Evolutionary conservation across 345 rosid genomes (phyloP).

Genomic region (Lepidium aucheri): DNA sequence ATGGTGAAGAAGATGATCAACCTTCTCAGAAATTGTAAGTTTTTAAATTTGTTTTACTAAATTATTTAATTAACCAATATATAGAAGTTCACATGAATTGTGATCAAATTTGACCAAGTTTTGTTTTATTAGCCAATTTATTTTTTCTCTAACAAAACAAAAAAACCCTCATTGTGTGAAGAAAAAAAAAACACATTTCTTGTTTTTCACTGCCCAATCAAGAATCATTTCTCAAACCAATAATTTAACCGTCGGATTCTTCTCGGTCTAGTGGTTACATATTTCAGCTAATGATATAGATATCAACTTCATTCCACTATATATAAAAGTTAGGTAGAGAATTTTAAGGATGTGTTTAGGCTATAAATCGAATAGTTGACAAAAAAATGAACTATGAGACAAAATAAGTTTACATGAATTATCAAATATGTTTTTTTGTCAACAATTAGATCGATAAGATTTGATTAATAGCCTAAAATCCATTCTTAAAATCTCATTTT

Average conservation of each 20-base stretch:
- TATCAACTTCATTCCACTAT: too few relatives aligned
- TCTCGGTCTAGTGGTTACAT: too few relatives aligned
- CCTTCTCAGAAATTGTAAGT: slow-evolving; percentile 48
- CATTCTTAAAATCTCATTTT: too few relatives aligned
- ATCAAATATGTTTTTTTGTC: too few relatives aligned
- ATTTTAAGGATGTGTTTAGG: background rate
- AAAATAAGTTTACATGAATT: background rate
- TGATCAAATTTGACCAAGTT: background rate
- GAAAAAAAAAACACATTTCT: background rate
- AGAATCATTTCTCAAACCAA: too few relatives aligned
- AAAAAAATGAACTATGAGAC: too few relatives aligned
- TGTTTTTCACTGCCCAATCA: background rate
- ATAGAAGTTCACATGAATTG: background rate
- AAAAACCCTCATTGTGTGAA: background rate
- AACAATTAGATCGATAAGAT: too few relatives aligned
- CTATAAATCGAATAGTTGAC: too few relatives aligned
- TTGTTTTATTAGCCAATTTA: background rate
- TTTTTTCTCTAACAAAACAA: background rate
- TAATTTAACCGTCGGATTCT: too few relatives aligned
- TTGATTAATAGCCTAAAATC: too few relatives aligned
- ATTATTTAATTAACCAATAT: background rate
- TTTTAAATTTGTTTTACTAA: background rate
- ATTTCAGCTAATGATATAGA: too few relatives aligned
- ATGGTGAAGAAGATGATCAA: slow-evolving; percentile 40
- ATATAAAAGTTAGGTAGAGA: too few relatives aligned